phyloP scores from a whole-genome alignment of 768 basidiomycete species.

The Tylopilus sp. region DNA sequence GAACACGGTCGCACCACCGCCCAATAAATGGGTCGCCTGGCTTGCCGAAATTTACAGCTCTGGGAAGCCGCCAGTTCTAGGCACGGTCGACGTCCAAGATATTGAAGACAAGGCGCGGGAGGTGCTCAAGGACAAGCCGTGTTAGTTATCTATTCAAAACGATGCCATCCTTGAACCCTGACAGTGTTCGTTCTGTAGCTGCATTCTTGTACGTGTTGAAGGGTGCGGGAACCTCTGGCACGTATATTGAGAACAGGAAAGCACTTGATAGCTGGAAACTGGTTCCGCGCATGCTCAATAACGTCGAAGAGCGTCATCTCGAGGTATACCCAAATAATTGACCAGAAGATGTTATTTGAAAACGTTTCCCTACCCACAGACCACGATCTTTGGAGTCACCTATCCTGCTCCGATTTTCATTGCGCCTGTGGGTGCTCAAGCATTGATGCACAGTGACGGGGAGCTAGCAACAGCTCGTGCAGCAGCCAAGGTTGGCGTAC shows the following conservation, averaged over 20 bases:
- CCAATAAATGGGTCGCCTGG: conserved; percentile 22
- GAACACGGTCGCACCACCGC: conserved; percentile 20
- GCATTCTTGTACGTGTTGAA: conserved; percentile 69
- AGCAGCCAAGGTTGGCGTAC: conserved; percentile 44
- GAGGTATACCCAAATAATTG: conserved; percentile 34
- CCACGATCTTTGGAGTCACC: conserved; percentile 53
- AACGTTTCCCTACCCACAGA: conserved; percentile 34
- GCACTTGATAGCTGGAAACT: conserved; percentile 55
- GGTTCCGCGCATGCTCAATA: conserved; percentile 53
- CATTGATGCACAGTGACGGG: conserved; percentile 41
- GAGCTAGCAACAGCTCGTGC: conserved; percentile 33
- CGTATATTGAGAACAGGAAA: conserved; percentile 60
- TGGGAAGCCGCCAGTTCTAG: conserved; percentile 34
- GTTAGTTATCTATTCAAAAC: conserved; percentile 31
- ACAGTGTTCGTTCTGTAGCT: conserved; percentile 31
- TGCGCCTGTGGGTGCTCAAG: conserved; percentile 57
- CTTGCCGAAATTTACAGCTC: conserved; percentile 20
- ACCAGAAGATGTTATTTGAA: neutral
- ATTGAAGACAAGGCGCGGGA: conserved; percentile 63
- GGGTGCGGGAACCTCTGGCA: conserved; percentile 64
- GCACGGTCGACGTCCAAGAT: conserved; percentile 60
- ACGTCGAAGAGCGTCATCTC: conserved; percentile 46
- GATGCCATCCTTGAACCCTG: neutral
- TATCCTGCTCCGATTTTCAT: conserved; percentile 44
- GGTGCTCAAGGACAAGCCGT: conserved; percentile 52